A percentile compares a stretch with the other conserved stretches of the same genome.
Conservation (phyloP, 768 basidiomycete genomes). For the Kwoniella dejecticola region DNA sequence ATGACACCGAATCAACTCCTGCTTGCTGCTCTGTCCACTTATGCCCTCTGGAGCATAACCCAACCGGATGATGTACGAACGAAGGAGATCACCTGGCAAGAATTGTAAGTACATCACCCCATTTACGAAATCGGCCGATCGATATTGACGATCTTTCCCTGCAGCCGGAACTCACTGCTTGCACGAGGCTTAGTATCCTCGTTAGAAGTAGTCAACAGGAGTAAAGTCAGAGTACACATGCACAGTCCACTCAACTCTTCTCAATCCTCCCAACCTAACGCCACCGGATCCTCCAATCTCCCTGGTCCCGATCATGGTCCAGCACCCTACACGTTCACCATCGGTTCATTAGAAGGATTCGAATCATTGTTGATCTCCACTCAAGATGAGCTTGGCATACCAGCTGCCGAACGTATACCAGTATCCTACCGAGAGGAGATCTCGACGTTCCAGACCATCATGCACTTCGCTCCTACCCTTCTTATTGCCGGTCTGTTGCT, state of each 20-base stretch:
- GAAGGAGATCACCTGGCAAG: conserved; percentile 98
- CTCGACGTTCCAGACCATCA: conserved; percentile 73
- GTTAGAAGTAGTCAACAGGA: conserved; percentile 85
- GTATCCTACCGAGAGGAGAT: conserved; percentile 97
- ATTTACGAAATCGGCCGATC: background rate
- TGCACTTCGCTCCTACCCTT: conserved; percentile 93
- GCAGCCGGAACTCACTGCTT: conserved; percentile 81
- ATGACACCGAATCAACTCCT: conserved; percentile 53
- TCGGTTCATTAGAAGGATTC: conserved; percentile 95
- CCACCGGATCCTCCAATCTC: conserved; percentile 31
- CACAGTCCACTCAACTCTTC: conserved; percentile 67
- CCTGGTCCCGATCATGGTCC: conserved; percentile 51
- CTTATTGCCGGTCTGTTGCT: conserved; percentile 86
- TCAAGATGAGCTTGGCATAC: conserved; percentile 87
- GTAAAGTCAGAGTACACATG: conserved; percentile 85
- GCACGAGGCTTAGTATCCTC: conserved; percentile 95
- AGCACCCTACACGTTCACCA: conserved; percentile 79
- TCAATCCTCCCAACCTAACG: conserved; percentile 21
- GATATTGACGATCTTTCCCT: background rate
- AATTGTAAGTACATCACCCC: conserved; percentile 63
- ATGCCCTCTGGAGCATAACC: conserved; percentile 47
- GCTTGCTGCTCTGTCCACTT: conserved; percentile 47
- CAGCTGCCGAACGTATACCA: conserved; percentile 88
- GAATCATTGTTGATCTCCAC: conserved; percentile 93
- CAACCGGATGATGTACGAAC: conserved; percentile 53